Evolutionary conservation across 331 rosid species (phyloP).

Genomic region (Phaseolus coccineus): DNA sequence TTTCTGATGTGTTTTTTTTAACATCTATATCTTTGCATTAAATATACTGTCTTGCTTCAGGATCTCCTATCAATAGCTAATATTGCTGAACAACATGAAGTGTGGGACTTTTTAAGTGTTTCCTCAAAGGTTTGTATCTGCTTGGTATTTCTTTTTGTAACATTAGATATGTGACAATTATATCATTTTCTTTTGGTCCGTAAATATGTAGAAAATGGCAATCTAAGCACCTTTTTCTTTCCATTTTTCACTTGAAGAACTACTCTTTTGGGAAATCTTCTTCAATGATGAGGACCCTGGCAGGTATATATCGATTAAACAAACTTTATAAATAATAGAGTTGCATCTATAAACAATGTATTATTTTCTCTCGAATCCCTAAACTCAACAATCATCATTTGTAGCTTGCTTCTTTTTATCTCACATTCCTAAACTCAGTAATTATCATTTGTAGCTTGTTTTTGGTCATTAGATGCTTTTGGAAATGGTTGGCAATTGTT

Average conservation of each 20-base stretch:
- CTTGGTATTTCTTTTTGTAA: conserved; percentile 33
- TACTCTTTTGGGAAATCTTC: conserved; percentile 95
- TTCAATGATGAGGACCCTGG: conserved; percentile 93
- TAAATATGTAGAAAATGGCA: conserved; percentile 9
- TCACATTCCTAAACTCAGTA: no score
- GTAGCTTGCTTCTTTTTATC: no score
- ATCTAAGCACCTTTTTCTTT: conserved; percentile 33
- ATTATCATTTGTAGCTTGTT: no score
- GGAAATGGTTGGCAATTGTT: no score
- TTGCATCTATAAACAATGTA: no score
- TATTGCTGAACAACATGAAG: conserved; percentile 98
- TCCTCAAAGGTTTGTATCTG: conserved; percentile 79
- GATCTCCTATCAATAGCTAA: conserved; percentile 92
- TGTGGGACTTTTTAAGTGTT: conserved; percentile 95
- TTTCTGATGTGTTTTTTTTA: background rate
- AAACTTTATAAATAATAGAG: no score
- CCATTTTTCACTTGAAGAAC: conserved; percentile 58
- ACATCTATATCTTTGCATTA: conserved; percentile 26
- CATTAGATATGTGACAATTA: conserved; percentile 25
- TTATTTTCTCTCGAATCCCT: no score
- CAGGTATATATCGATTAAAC: conserved; percentile 62
- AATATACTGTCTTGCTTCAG: conserved; percentile 51
- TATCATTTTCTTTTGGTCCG: conserved; percentile 19
- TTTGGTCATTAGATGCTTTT: no score
- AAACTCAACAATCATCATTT: no score